Evolutionary conservation across 306 rosid genomes (phyloP).

Genomic region (Abrus pulchellus): DNA sequence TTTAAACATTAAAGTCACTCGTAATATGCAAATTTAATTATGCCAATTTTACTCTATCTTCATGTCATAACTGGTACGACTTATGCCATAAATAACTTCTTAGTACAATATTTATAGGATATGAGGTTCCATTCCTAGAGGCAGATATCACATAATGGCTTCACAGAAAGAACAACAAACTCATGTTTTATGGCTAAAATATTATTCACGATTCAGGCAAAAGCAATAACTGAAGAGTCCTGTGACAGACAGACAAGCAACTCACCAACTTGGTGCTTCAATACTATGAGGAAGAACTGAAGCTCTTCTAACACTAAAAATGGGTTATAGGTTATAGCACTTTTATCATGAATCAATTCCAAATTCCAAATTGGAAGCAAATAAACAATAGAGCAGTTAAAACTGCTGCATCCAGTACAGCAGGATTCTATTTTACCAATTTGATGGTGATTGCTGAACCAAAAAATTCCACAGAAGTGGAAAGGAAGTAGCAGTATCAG

Average conservation of each 20-base stretch:
- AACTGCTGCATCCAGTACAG: conserved; percentile 27
- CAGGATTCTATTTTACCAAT: background rate
- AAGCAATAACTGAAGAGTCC: too few species aligned
- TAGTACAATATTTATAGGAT: background rate
- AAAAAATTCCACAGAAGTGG: background rate
- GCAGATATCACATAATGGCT: too few species aligned
- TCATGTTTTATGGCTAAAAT: too few species aligned
- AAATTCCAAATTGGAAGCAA: too few species aligned
- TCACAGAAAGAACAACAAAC: too few species aligned
- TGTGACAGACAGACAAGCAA: too few species aligned
- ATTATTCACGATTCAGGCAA: too few species aligned
- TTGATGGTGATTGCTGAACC: background rate
- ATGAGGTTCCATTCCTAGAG: background rate
- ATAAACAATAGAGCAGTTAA: background rate
- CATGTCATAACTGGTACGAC: background rate
- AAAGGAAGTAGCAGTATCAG: background rate
- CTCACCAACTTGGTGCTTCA: too few species aligned
- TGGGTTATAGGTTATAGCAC: too few species aligned
- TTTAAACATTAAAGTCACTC: background rate
- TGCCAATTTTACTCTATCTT: background rate
- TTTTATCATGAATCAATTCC: too few species aligned
- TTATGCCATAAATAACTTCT: background rate
- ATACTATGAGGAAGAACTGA: too few species aligned
- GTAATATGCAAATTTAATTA: background rate
- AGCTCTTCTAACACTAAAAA: too few species aligned